A percentile compares a stretch with the other conserved stretches of the same genome.
phyloP scores from a whole-genome alignment of 2,329 filamentous ascomycete species.

The Ceratocystis variospora region DNA sequence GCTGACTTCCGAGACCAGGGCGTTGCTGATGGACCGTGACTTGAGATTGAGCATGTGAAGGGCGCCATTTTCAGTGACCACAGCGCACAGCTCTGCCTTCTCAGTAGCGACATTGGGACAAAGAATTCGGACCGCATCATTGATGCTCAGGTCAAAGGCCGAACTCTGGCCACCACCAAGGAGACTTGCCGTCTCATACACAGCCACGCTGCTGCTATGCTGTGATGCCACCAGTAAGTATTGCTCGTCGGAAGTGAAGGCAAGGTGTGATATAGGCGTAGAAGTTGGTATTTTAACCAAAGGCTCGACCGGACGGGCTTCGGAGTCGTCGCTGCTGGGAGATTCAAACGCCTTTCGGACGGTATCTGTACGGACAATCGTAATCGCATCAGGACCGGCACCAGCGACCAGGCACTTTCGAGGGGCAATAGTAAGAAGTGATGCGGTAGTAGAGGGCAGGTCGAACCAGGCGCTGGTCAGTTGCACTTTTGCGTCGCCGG shows the following conservation, averaged over 20 bases:
- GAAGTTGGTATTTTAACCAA: constrained; percentile 60
- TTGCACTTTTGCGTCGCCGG: constrained; percentile 69
- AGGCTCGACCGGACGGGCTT: constrained; percentile 57
- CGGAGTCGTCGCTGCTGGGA: constrained; percentile 44
- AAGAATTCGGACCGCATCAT: constrained; percentile 58
- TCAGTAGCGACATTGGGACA: constrained; percentile 67
- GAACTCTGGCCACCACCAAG: constrained; percentile 52
- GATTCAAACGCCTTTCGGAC: constrained; percentile 61
- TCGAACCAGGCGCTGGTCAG: constrained; percentile 67
- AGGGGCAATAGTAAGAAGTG: constrained; percentile 71
- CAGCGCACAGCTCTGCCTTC: constrained; percentile 60
- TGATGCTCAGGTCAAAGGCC: constrained; percentile 63
- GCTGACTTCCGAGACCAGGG: constrained; percentile 59
- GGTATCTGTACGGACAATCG: constrained; percentile 62
- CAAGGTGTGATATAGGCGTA: constrained; percentile 69
- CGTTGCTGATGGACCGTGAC: constrained; percentile 47
- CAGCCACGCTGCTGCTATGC: constrained; percentile 63
- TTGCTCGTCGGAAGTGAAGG: constrained; percentile 80
- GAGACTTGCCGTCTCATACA: constrained; percentile 63
- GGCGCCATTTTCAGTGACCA: constrained; percentile 68
- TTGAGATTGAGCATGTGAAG: constrained; percentile 73
- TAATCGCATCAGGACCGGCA: constrained; percentile 65
- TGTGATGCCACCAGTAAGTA: constrained; percentile 75
- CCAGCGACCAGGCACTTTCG: constrained; percentile 71
- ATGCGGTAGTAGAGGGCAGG: constrained; percentile 62